Evolutionary conservation across 768 basidiomycete genomes (phyloP).

Genomic region (Boletus fagicola): DNA sequence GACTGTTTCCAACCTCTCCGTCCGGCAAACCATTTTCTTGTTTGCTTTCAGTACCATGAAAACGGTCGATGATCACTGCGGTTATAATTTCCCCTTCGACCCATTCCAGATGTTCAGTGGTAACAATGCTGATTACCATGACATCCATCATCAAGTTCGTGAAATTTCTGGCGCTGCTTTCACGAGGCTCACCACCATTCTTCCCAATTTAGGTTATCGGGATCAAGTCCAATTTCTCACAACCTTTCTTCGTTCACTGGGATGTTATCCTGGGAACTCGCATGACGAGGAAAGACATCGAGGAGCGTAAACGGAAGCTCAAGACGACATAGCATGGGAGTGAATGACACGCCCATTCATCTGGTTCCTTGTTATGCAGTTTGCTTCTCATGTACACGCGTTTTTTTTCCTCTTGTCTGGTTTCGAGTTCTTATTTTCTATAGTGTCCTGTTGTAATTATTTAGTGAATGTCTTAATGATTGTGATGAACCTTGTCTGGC

Average conservation of each 20-base stretch:
- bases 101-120: conserved; percentile 80
- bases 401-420: not conserved
- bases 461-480: conserved; percentile 17
- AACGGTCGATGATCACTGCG: conserved; percentile 95
- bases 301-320: conserved; percentile 44
- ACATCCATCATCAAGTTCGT: conserved; percentile 92
- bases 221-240: conserved; percentile 93
- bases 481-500: not conserved
- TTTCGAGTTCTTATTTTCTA: conserved; percentile 2
- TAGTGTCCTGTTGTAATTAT: conserved; percentile 23
- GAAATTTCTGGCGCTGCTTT: not conserved
- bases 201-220: conserved; percentile 46
- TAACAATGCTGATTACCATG: conserved; percentile 97
- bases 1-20: conserved; percentile 58
- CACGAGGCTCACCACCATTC: not conserved
- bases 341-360: not conserved
- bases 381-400: conserved; percentile 1
- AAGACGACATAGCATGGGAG: conserved; percentile 17
- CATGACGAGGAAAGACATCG: conserved; percentile 70
- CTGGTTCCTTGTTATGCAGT: not conserved
- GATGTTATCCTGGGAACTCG: conserved; percentile 81
- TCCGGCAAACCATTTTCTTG: conserved; percentile 80
- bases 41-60: conserved; percentile 85
- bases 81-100: conserved; percentile 87
- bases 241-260: conserved; percentile 97